Evolutionary conservation across 1,139 yeast species (phyloP).

Genomic region (Yamadazyma conglobata): DNA sequence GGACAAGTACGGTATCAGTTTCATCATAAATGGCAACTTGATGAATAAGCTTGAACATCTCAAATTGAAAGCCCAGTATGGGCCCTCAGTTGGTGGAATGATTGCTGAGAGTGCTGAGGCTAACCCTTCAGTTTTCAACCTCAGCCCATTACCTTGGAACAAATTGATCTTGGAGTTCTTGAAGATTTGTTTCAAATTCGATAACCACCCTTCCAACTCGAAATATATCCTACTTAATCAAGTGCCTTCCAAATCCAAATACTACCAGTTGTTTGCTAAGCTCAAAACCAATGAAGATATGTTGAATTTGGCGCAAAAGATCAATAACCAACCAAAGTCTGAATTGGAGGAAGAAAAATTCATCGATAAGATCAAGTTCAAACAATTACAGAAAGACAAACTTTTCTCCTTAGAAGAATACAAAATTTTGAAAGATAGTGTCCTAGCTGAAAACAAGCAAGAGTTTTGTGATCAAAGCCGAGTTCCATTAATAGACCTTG

Average conservation of each 20-base stretch:
- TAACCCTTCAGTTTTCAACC: slow-evolving; percentile 73
- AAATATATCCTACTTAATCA: slow-evolving; percentile 77
- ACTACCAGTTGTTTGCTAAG: slow-evolving; percentile 56
- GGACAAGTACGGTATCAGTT: slow-evolving; percentile 58
- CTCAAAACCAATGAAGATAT: slow-evolving; percentile 57
- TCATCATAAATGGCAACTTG: slow-evolving; percentile 81
- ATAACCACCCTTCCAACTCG: slow-evolving; percentile 66
- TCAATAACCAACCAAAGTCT: slow-evolving; percentile 24
- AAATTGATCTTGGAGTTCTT: slow-evolving; percentile 51
- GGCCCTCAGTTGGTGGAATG: slow-evolving; percentile 74
- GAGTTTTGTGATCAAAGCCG: slow-evolving; percentile 1
- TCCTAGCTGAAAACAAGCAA: background rate
- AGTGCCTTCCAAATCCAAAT: slow-evolving; percentile 71
- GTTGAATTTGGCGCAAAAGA: slow-evolving; percentile 23
- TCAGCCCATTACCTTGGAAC: slow-evolving; percentile 52
- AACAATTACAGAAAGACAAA: slow-evolving; percentile 33
- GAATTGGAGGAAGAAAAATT: slow-evolving; percentile 17
- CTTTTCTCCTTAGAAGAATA: slow-evolving; percentile 21
- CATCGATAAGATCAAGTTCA: slow-evolving; percentile 25
- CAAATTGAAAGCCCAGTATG: slow-evolving; percentile 50
- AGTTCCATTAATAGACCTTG: slow-evolving; percentile 3
- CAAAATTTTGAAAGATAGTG: slow-evolving; percentile 11
- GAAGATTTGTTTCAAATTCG: slow-evolving; percentile 49
- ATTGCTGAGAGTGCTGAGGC: slow-evolving; percentile 87
- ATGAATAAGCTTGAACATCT: slow-evolving; percentile 51